Evolutionary conservation across 2,329 filamentous ascomycete species (phyloP), one percentile per base, ranked within the genome.

Genomic region (Epichloe sp.): DNA sequence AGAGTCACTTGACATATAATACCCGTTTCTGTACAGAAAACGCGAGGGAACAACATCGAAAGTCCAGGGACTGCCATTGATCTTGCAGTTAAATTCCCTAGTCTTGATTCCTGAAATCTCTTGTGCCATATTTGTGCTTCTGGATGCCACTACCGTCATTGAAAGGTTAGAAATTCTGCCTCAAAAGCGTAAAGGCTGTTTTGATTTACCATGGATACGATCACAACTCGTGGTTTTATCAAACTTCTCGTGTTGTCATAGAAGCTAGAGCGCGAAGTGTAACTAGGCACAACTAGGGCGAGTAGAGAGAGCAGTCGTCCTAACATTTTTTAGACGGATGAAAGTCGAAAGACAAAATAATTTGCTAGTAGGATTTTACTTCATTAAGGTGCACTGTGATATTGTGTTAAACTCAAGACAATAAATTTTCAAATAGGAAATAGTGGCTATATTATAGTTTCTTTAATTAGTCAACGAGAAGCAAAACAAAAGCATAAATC

Each of bases 1-100:
- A 80, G 79, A 8, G 80, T 79, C 44, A 87, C 58, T 60, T 88
- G 84, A 65, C 86, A 89, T 46, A 89, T 68, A 3, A 74, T 70
- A 34, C 75, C 71, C 57, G 80, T 67, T 11, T 68, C 66, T 0
- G 78, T 82, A 64, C 85, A 90, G 63, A 83, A 78, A 0, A 81
- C 75, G 17, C 77, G 67, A 0, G 83, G 83, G 60, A 77, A 86
- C 2, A 83, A 65, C 59, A 82, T 80, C 0, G 81, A 85, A 11
- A 85, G 70, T 1, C 83, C 83, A 0, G 80, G 76, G 1, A 81
- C 63, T 3, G 77, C 73, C 57, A 85, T 70, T 55, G 80, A 79
- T 40, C 72, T 67, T 1, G 74, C 75, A 0, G 77, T 65, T 17
- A 86, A 68, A 59, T 82, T 68, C 55, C 70, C 83, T 53, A 78